Evolutionary conservation across 2,329 filamentous ascomycete genomes (phyloP).

Genomic region (Aspergillus japonicus): DNA sequence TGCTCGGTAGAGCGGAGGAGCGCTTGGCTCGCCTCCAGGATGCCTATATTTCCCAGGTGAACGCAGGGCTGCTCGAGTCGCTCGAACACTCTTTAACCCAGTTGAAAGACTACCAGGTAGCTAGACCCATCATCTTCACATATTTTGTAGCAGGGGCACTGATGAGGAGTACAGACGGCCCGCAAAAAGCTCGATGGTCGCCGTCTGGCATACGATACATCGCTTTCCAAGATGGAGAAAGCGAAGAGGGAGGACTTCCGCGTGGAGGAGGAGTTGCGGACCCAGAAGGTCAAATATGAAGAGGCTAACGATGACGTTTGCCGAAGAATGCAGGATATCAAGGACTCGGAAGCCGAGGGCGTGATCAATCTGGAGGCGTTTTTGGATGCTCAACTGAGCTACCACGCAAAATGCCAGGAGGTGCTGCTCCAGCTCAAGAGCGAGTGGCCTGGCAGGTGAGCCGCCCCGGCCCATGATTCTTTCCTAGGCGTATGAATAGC

Average conservation of each 20-base stretch:
- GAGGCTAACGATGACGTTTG: conserved; percentile 90
- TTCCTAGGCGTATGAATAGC: conserved; percentile 7
- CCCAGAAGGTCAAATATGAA: conserved; percentile 93
- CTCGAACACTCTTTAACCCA: conserved; percentile 84
- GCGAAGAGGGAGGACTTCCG: conserved; percentile 91
- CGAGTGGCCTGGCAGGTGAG: conserved; percentile 63
- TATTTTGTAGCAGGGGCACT: neutral
- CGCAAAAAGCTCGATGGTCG: conserved; percentile 93
- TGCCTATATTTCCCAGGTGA: conserved; percentile 73
- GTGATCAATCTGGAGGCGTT: conserved; percentile 77
- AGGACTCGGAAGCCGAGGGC: conserved; percentile 82
- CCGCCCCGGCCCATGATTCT: conserved; percentile 14
- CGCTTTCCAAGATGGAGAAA: conserved; percentile 86
- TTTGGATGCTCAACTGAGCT: conserved; percentile 83
- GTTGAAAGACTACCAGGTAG: conserved; percentile 96
- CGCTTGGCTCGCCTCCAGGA: conserved; percentile 83
- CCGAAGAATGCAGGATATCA: conserved; percentile 93
- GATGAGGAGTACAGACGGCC: conserved; percentile 54
- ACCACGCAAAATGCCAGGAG: conserved; percentile 86
- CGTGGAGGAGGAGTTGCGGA: conserved; percentile 85
- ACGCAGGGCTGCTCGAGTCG: conserved; percentile 84
- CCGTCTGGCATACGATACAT: conserved; percentile 86
- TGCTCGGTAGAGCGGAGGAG: conserved; percentile 82
- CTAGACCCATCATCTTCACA: conserved; percentile 22
- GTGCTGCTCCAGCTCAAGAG: conserved; percentile 69